Evolutionary conservation across 2,329 filamentous ascomycete genomes (phyloP).

Genomic region (Trichoderma simmonsii): DNA sequence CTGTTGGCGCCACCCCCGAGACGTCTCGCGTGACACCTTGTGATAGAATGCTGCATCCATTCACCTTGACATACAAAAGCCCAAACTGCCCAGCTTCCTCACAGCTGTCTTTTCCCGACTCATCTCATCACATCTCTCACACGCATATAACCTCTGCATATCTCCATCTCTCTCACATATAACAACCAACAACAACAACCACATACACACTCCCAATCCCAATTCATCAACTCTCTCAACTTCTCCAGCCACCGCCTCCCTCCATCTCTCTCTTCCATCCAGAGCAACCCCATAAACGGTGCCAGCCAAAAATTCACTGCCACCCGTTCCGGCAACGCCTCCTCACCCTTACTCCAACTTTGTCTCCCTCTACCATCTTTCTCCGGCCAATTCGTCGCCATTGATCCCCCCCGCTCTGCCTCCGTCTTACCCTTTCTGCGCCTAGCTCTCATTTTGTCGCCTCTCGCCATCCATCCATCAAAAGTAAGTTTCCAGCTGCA

Average conservation of each 20-base stretch:
- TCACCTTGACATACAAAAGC: constrained; percentile 9
- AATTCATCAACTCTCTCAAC: not conserved
- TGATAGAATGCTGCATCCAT: constrained; percentile 20
- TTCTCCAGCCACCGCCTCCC: too few species aligned
- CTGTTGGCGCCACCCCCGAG: constrained; percentile 21
- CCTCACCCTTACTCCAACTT: constrained; percentile 17
- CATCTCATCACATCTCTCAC: not conserved
- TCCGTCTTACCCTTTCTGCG: constrained; percentile 12
- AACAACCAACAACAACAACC: not conserved
- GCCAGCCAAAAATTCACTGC: not conserved
- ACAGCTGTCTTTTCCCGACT: not conserved
- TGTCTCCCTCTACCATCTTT: not conserved
- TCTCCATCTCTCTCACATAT: not conserved
- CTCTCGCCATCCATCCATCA: constrained; percentile 16
- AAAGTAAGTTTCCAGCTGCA: constrained; percentile 21
- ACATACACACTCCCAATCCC: not conserved
- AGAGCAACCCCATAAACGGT: not conserved
- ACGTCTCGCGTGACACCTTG: constrained; percentile 24
- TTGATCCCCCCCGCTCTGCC: not conserved
- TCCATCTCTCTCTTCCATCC: not conserved
- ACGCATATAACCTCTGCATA: not conserved
- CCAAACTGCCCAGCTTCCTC: constrained; percentile 6
- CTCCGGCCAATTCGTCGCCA: constrained; percentile 8
- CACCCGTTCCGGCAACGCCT: constrained; percentile 14
- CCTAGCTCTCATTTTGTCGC: constrained; percentile 2